A percentile compares a stretch with the other conserved stretches of the same genome.
These are phyloP conservation scores for Chaetomium sp. DNA, from an alignment of 2,329 filamentous ascomycete species.

Conservation along the genomic window DNA sequence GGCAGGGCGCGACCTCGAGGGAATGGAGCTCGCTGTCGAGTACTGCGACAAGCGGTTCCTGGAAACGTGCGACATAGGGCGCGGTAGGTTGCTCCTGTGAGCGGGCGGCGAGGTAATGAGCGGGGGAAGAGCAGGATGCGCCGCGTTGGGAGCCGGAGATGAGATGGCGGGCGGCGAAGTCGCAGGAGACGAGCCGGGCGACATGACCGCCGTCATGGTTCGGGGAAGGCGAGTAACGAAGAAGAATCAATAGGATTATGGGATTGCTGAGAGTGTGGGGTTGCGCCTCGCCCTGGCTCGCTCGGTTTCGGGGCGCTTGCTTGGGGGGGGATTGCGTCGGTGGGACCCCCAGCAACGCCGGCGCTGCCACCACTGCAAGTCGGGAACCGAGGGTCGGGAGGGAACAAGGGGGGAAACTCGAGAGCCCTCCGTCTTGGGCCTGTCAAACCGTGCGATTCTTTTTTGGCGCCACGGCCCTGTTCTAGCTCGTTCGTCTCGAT, in stretches of 20 bases:
- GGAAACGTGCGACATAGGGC: slow-evolving; percentile 74
- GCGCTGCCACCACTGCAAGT: slow-evolving; percentile 19
- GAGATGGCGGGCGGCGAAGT: slow-evolving; percentile 55
- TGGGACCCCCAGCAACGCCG: slow-evolving; percentile 25
- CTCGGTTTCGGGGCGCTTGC: slow-evolving; percentile 5
- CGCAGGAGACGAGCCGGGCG: slow-evolving; percentile 57
- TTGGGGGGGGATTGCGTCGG: background rate
- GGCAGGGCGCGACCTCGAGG: slow-evolving; percentile 72
- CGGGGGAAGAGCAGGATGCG: slow-evolving; percentile 58
- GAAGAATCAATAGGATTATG: slow-evolving; percentile 25
- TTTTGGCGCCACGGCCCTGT: background rate
- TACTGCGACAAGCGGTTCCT: slow-evolving; percentile 84
- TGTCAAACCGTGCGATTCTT: background rate
- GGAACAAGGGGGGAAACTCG: slow-evolving; percentile 13
- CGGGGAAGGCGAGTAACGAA: slow-evolving; percentile 39
- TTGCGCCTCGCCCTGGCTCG: slow-evolving; percentile 28
- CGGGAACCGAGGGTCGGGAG: slow-evolving; percentile 16
- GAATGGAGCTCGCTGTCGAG: slow-evolving; percentile 66
- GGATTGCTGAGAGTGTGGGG: slow-evolving; percentile 24
- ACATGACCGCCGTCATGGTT: slow-evolving; percentile 58
- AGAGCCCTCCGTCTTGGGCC: background rate
- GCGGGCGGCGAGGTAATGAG: slow-evolving; percentile 59
- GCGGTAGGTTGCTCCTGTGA: slow-evolving; percentile 62
- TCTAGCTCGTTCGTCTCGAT: background rate
- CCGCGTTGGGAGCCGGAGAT: slow-evolving; percentile 51